Percentiles rank a stretch among this genome's conserved stretches.
Conservation (phyloP, 2,329 filamentous ascomycete genomes). For the Dactylellina drechsleri region DNA sequence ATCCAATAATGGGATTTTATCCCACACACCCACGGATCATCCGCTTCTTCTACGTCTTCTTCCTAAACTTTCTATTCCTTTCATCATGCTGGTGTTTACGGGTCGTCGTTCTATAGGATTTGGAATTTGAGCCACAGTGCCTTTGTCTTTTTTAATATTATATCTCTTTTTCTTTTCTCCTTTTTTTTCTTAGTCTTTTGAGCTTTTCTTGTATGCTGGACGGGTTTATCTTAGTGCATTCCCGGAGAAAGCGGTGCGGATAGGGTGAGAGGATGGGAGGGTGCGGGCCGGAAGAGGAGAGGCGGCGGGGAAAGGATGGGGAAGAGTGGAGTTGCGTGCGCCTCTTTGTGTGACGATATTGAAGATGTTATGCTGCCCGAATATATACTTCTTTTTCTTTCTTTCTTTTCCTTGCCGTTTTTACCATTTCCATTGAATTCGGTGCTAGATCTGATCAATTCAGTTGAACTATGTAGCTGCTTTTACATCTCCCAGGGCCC, state of each 20-base stretch:
- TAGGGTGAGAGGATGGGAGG: neutral
- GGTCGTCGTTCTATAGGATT: conserved; percentile 55
- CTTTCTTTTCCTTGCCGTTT: conserved; percentile 21
- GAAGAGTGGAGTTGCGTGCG: neutral
- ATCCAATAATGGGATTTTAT: conserved; percentile 28
- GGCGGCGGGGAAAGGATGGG: neutral
- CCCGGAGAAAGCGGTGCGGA: neutral
- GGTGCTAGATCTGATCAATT: conserved; percentile 2
- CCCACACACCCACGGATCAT: neutral
- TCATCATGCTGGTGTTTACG: conserved; percentile 52
- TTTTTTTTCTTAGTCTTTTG: conserved; percentile 16
- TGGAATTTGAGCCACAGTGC: conserved; percentile 53
- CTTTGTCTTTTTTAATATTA: conserved; percentile 16
- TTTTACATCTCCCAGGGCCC: neutral
- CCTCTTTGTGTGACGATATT: conserved; percentile 29
- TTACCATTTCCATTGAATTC: neutral
- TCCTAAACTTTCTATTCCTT: conserved; percentile 32
- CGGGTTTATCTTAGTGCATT: conserved; percentile 1
- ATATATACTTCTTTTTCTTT: conserved; percentile 27
- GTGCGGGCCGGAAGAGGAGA: no score
- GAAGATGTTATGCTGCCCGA: conserved; percentile 38
- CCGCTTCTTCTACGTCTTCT: conserved; percentile 10
- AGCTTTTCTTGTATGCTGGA: conserved; percentile 24
- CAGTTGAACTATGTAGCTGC: neutral
- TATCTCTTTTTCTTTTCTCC: conserved; percentile 7